Evolutionary conservation across 345 rosid genomes (phyloP), one percentile per base, ranked within the genome.

Genomic region (Raphanus raphanistrum): DNA sequence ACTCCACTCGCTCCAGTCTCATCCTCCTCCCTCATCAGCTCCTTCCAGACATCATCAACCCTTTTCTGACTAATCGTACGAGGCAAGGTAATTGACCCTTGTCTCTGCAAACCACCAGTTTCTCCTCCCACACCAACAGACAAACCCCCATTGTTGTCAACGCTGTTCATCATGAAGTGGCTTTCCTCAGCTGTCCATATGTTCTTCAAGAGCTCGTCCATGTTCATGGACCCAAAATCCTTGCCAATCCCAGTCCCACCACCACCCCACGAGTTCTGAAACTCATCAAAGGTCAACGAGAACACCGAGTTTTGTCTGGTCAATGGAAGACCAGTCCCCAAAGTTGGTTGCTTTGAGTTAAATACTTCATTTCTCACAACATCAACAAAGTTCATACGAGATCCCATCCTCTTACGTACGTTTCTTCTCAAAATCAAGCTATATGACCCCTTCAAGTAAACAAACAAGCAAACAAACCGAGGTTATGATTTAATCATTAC

Each of bases 221-320:
- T 93, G 78, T 95, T 95, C 98, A 95, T 91, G 6, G 97, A 92
- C 67, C 98, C 99, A 76, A 92, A 95, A 61, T 92, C 98, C 73
- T 92, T 95, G 7, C 97, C 93, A 25, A 84, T 45, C 6, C 94
- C 21, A 21, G 21, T 21, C 21, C 21, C 21, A 21, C 21, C 97
- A 58, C 80, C 83, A 10, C 92, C 96, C 79, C 90, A 75, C 1
- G 90, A 81, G 89, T 77, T 91, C 76, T 92, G 99, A 72, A 92
- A 86, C 85, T 92, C 99, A 31, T 91, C 99, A 63, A 95, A 92
- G 3, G 98, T 95, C 68, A 92, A 82, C 4, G 97, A 83, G 72
- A 90, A 95, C 84, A 95, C 79, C 2, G 99, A 95, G 8, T 89
- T 11, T 79, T 92, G 92, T 43, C 99, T 79, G 6, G 87, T 29